Evolutionary conservation across 345 rosid genomes (phyloP), one percentile per base, ranked within the genome.

Genomic region (Arabidopsis thaliana): DNA sequence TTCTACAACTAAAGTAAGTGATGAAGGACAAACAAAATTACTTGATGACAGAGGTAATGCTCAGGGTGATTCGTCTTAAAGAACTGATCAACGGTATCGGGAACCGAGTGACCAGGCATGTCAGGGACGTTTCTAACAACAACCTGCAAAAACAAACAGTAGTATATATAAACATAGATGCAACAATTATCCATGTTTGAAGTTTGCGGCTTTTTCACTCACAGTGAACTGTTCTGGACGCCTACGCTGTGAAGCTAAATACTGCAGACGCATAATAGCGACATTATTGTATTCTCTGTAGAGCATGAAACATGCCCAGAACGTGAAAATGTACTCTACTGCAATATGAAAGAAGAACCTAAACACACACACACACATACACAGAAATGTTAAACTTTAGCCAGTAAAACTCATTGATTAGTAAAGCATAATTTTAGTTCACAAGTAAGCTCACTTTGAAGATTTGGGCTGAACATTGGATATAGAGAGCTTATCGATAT

Each of bases 341-440:
- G 81, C 97, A 58, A 95, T 87, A 80, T 95, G 99, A 67, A 85
- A 79, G 85, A 95, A 95, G 78, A 95, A 95, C 87, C 99, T 95
- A 40, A 50, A 48, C 25, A 63, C 7, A 62, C 16, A 24, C 50
- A 72, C 45, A 69, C 51, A 57, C 16, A 68, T 41, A 53, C 8
- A 57, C 4, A 22, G 13, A 50, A 3, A 44, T 42, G n/a, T 59
- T 24, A 73, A 20, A 34, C 20, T 36, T 50, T 24, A 57, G 38
- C 4, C 12, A 52, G 11, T 38, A 23, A 40, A 65, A 57, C 30
- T 16, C 23, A 46, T 20, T 20, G 25, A 71, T 42, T 9, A 38
- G 5, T 36, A 44, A 42, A 25, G 6, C 14, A 33, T 51, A 20
- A 24, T 5, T 0, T 38, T 23, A 8, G 1, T 9, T 24, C 25